Evolutionary conservation across 169 alveolate species (phyloP).

Genomic region (Eimeria acervulina): DNA sequence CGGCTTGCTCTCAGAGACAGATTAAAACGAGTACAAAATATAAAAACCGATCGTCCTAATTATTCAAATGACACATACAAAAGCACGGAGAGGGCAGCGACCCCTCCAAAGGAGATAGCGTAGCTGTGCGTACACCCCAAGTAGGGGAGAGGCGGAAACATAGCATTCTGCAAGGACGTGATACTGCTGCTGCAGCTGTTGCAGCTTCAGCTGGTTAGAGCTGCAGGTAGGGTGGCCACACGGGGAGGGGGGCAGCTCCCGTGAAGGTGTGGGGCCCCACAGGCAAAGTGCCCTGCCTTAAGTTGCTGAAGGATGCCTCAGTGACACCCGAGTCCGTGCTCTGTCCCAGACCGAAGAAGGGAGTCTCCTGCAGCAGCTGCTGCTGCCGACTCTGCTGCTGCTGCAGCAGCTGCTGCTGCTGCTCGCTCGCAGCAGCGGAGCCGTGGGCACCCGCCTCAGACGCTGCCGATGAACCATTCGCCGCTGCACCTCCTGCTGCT

Average conservation of each 20-base stretch:
- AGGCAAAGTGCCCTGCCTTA: not conserved
- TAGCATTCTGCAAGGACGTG: too few species aligned
- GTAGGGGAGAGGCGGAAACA: too few species aligned
- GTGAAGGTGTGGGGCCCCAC: not conserved
- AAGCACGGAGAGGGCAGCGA: too few species aligned
- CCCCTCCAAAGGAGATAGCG: too few species aligned
- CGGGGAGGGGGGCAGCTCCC: not conserved
- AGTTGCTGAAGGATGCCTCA: not conserved
- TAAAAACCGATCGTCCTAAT: too few species aligned
- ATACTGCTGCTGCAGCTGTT: not conserved
- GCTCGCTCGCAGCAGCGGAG: not conserved
- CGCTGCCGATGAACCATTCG: too few species aligned
- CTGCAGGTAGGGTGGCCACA: conserved; percentile 35
- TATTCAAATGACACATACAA: too few species aligned
- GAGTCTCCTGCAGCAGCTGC: conserved; percentile 46
- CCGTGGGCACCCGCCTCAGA: not conserved
- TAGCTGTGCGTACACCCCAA: too few species aligned
- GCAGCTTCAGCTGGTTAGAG: not conserved
- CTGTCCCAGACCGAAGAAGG: conserved; percentile 15
- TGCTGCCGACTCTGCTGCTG: conserved; percentile 37
- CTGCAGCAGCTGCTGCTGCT: conserved; percentile 32
- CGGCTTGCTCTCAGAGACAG: too few species aligned
- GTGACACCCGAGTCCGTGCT: conserved; percentile 53
- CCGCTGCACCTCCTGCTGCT: not conserved
- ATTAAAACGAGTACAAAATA: too few species aligned